Conservation (phyloP, 228 moss, liverwort and hornwort species). For the Sphagnum magellanicum region DNA sequence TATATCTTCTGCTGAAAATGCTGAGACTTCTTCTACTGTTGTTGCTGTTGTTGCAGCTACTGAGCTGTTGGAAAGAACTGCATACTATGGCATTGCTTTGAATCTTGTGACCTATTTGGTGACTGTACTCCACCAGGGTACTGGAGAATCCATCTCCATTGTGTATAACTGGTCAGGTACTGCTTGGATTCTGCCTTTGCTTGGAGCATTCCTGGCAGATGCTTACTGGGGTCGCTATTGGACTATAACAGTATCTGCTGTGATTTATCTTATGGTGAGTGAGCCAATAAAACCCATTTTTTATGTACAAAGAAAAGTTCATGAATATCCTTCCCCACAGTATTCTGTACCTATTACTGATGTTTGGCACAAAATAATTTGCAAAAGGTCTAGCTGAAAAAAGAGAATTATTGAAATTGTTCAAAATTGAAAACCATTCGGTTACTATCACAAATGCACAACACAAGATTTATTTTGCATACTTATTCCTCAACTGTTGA, state of each 20-base stretch:
- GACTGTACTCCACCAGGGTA: slow-evolving; percentile 23
- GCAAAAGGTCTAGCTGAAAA: too few relatives aligned
- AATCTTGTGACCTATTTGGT: slow-evolving; percentile 32
- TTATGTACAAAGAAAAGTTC: background rate
- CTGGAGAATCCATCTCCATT: slow-evolving; percentile 17
- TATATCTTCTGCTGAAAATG: too few relatives aligned
- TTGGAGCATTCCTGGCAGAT: slow-evolving; percentile 51
- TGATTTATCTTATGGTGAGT: slow-evolving; percentile 22
- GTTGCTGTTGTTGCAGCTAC: slow-evolving; percentile 6
- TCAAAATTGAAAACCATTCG: too few relatives aligned
- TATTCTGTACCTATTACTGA: background rate
- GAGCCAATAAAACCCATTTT: background rate
- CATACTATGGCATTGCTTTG: slow-evolving; percentile 24
- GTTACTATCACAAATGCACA: too few relatives aligned
- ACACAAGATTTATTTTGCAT: too few relatives aligned
- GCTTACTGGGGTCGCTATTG: slow-evolving; percentile 27
- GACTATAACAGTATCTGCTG: slow-evolving; percentile 14
- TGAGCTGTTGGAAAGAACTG: slow-evolving; percentile 22
- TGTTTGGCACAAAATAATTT: too few relatives aligned
- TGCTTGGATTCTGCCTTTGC: slow-evolving; percentile 30
- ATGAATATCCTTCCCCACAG: background rate
- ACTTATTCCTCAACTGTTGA: too few relatives aligned
- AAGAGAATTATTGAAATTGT: too few relatives aligned
- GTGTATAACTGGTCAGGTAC: slow-evolving; percentile 30
- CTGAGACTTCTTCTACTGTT: too few relatives aligned